These are phyloP conservation scores for Boletus pseudo-olivaceus DNA, from an alignment of 768 basidiomycete species.

Conservation along the genomic window DNA sequence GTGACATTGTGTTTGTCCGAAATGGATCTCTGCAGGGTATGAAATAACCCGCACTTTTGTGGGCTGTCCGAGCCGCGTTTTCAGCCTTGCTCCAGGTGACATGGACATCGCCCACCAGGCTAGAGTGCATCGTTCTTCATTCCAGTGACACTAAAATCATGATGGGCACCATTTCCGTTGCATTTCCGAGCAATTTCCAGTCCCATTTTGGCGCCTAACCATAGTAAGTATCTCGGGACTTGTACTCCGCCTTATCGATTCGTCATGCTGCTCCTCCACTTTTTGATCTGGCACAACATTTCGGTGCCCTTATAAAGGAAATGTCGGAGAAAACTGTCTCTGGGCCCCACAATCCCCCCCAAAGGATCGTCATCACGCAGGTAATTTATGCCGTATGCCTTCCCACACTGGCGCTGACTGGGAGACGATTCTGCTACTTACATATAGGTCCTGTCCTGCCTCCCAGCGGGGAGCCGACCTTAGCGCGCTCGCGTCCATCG, in stretches of 20 bases:
- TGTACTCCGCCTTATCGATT: slow-evolving; percentile 32
- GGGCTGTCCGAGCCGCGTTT: slow-evolving; percentile 8
- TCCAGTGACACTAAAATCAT: slow-evolving; percentile 14
- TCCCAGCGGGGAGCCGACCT: slow-evolving; percentile 45
- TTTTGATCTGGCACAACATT: slow-evolving; percentile 22
- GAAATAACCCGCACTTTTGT: slow-evolving; percentile 8
- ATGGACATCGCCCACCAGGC: slow-evolving; percentile 4
- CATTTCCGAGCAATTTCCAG: slow-evolving; percentile 21
- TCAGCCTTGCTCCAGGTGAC: slow-evolving; percentile 8
- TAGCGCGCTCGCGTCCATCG: slow-evolving; percentile 65
- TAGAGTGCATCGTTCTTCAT: slow-evolving; percentile 14
- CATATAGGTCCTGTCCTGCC: slow-evolving; percentile 33
- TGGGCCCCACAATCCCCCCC: slow-evolving; percentile 34
- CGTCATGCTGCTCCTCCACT: slow-evolving; percentile 16
- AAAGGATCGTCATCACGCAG: slow-evolving; percentile 28
- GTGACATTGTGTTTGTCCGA: slow-evolving; percentile 1
- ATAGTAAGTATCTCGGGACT: slow-evolving; percentile 20
- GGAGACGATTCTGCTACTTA: slow-evolving; percentile 1
- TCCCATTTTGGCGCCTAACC: slow-evolving; percentile 16
- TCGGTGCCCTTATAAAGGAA: slow-evolving; percentile 32
- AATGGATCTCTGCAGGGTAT: slow-evolving; percentile 8
- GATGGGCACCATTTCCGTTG: slow-evolving; percentile 20
- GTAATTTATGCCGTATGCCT: slow-evolving; percentile 26
- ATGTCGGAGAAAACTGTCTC: slow-evolving; percentile 15
- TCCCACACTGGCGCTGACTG: slow-evolving; percentile 9